A percentile compares a stretch with the other conserved stretches of the same genome.
phyloP scores from a whole-genome alignment of 1,284 basidiomycete genomes.

The Prillingera fragicola region DNA sequence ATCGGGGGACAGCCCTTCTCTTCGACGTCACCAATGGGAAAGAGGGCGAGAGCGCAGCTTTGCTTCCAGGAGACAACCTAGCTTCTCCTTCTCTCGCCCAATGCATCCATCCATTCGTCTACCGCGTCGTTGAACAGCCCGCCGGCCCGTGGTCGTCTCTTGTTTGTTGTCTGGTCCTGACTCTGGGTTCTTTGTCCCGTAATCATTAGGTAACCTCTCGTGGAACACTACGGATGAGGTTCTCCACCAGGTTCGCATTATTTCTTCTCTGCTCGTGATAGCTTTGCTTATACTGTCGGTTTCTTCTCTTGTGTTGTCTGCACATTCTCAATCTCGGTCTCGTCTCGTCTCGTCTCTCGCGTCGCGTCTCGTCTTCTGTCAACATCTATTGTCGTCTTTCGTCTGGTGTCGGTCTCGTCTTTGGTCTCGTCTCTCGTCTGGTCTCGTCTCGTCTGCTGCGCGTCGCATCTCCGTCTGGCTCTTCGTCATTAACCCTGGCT shows the following conservation, averaged over 20 bases:
- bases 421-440: constrained; percentile 3
- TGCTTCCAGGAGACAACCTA: no score
- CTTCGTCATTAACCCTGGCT: not conserved
- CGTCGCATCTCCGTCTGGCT: constrained; percentile 3
- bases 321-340: not conserved
- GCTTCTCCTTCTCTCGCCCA: constrained; percentile 4
- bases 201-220: constrained; percentile 47
- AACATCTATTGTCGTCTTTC: not conserved
- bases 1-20: no score
- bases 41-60: no score
- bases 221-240: constrained; percentile 89
- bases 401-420: not conserved
- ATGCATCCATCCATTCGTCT: not conserved
- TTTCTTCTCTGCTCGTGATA: constrained; percentile 54
- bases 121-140: no score
- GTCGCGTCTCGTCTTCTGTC: constrained; percentile 7
- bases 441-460: constrained; percentile 12
- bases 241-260: constrained; percentile 63
- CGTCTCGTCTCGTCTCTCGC: constrained; percentile 11
- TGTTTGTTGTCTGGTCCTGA: not conserved
- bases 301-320: constrained; percentile 25
- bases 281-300: constrained; percentile 59
- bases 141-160: not conserved
- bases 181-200: not conserved
- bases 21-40: no score